Conservation (phyloP, 75 land plant genomes). For the Cupressus sempervirens region DNA sequence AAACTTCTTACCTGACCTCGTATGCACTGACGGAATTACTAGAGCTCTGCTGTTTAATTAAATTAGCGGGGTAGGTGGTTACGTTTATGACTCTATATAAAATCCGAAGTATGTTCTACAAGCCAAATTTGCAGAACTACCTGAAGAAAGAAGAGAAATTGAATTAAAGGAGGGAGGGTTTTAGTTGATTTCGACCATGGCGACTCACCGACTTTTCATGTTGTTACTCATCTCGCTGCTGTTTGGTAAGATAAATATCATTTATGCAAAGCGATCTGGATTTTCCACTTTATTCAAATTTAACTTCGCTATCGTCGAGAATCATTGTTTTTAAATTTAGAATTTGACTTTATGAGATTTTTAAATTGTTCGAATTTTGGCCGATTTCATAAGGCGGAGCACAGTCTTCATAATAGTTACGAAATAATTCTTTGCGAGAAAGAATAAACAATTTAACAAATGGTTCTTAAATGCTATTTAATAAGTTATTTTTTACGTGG, state of each 20-base stretch:
- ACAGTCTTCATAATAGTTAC: neutral
- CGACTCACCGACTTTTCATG: neutral
- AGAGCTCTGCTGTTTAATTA: too few species aligned
- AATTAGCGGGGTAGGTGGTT: too few species aligned
- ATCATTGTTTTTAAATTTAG: neutral
- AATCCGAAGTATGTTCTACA: too few species aligned
- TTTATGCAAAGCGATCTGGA: neutral
- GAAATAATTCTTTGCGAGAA: neutral
- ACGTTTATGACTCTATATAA: too few species aligned
- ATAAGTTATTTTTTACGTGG: neutral
- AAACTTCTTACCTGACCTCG: too few species aligned
- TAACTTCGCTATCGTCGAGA: neutral
- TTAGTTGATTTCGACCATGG: neutral
- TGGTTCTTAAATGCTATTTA: neutral
- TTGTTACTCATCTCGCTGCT: neutral
- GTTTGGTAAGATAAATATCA: neutral
- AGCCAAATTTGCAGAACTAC: too few species aligned
- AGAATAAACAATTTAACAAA: too few species aligned
- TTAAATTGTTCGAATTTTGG: neutral
- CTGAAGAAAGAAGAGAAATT: too few species aligned
- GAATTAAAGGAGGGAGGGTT: neutral
- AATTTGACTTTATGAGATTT: too few species aligned
- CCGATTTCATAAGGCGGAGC: neutral
- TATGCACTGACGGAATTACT: too few species aligned
- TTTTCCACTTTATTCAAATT: neutral